phyloP scores from a whole-genome alignment of 768 basidiomycete genomes.

The Pluteus cervinus region DNA sequence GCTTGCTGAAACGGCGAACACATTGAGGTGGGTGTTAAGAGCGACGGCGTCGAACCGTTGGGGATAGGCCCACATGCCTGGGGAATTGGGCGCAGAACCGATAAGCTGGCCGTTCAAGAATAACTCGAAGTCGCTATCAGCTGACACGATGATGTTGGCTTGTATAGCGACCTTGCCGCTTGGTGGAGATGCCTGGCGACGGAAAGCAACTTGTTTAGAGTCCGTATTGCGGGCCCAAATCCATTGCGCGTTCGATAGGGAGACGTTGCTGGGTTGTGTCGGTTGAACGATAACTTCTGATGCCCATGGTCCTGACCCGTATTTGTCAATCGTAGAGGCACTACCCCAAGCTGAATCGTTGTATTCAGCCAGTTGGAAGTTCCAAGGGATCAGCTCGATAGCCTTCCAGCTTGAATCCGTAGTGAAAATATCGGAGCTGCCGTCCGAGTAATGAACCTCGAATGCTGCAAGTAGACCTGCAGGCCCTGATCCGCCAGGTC shows the following conservation, averaged over 20 bases:
- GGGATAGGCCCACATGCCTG: background rate
- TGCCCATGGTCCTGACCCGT: slow-evolving; percentile 5
- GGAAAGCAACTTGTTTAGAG: slow-evolving; percentile 8
- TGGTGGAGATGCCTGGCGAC: background rate
- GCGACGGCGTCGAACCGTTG: background rate
- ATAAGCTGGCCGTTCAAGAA: slow-evolving; percentile 3
- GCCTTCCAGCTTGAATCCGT: slow-evolving; percentile 25
- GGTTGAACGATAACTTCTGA: slow-evolving; percentile 11
- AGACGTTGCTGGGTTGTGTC: slow-evolving; percentile 14
- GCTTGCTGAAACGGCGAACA: background rate
- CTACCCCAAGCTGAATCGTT: slow-evolving; percentile 24
- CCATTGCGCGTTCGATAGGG: slow-evolving; percentile 19
- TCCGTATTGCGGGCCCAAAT: slow-evolving; percentile 26
- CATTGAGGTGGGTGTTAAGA: background rate
- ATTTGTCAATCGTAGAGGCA: slow-evolving; percentile 18
- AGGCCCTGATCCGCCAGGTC: slow-evolving; percentile 10
- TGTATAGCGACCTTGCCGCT: background rate
- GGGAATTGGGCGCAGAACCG: too few species aligned
- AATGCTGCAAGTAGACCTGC: slow-evolving; percentile 25
- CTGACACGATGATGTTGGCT: slow-evolving; percentile 4
- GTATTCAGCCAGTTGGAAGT: slow-evolving; percentile 20
- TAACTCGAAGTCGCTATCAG: slow-evolving; percentile 3
- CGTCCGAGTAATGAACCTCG: slow-evolving; percentile 23
- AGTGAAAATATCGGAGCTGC: slow-evolving; percentile 21
- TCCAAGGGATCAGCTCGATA: too few species aligned